Percentiles rank a stretch among this genome's conserved stretches.
Evolutionary conservation across 345 rosid species (phyloP).

Genomic region (Mangifera indica): DNA sequence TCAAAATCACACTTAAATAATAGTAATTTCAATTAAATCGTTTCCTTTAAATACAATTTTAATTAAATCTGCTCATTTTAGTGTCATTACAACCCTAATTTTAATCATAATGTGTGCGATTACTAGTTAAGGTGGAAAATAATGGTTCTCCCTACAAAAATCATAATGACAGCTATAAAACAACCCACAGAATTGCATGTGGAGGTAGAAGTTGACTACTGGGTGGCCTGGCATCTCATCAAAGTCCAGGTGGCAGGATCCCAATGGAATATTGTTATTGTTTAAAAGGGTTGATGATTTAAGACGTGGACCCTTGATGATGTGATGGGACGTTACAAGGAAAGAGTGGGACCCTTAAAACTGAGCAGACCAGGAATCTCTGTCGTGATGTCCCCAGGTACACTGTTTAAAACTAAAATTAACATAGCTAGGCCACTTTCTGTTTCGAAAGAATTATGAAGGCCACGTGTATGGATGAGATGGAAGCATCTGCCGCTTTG

Average conservation of each 20-base stretch:
- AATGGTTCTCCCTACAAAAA: too few relatives aligned
- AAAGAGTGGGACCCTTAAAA: constrained; percentile 19
- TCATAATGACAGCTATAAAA: constrained; percentile 14
- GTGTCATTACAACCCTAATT: too few relatives aligned
- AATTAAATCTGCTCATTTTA: too few relatives aligned
- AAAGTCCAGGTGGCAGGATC: constrained; percentile 21
- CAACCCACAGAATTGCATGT: constrained; percentile 1
- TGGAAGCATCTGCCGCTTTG: not conserved
- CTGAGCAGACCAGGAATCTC: constrained; percentile 42
- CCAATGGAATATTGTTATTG: not conserved
- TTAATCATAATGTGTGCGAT: too few relatives aligned
- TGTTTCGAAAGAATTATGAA: not conserved
- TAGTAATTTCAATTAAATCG: too few relatives aligned
- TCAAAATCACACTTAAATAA: too few relatives aligned
- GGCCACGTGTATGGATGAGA: constrained; percentile 16
- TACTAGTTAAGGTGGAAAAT: too few relatives aligned
- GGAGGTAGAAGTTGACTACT: constrained; percentile 8
- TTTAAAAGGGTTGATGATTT: not conserved
- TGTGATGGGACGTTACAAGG: constrained; percentile 29
- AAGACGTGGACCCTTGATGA: not conserved
- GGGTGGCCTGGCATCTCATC: not conserved
- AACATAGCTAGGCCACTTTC: not conserved
- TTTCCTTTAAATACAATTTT: too few relatives aligned
- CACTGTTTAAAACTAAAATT: not conserved
- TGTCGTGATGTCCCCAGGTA: constrained; percentile 44